These are phyloP conservation scores for Malassezia dermatis DNA, from an alignment of 1,284 basidiomycete species.

Conservation along the genomic window DNA sequence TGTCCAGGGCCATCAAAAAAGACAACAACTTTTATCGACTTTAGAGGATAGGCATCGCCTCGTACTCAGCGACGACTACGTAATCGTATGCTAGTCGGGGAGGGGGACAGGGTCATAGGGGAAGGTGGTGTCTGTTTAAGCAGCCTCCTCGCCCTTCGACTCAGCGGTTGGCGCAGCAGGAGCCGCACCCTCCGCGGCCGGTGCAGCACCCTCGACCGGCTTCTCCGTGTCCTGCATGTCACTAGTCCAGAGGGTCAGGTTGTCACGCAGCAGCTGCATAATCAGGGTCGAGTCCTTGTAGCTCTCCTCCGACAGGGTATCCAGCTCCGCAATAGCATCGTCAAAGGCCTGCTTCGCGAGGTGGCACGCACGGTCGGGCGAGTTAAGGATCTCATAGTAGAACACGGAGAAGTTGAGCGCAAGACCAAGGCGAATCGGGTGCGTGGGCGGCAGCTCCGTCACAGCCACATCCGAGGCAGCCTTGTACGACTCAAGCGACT, in stretches of 20 bases:
- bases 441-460: slow-evolving; percentile 93
- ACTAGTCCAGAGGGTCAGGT: slow-evolving; percentile 89
- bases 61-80: background rate
- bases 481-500: slow-evolving; percentile 99
- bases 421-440: slow-evolving; percentile 97
- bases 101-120: background rate
- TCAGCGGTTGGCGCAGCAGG: slow-evolving; percentile 30
- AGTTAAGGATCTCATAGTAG: slow-evolving; percentile 99
- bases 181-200: slow-evolving; percentile 32
- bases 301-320: slow-evolving; percentile 97
- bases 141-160: slow-evolving; percentile 39
- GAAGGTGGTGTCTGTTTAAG: slow-evolving; percentile 21
- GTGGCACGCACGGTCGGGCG: slow-evolving; percentile 96
- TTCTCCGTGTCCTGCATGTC: slow-evolving; percentile 61
- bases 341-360: slow-evolving; percentile 99
- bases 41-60: background rate
- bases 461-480: slow-evolving; percentile 95
- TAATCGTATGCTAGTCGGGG: slow-evolving; percentile 3
- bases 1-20: background rate
- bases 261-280: slow-evolving; percentile 98
- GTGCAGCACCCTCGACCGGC: slow-evolving; percentile 42
- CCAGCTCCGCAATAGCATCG: slow-evolving; percentile 98
- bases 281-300: slow-evolving; percentile 88
- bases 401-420: slow-evolving; percentile 99
- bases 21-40: background rate